These are phyloP conservation scores for Pichia eremophila DNA, from an alignment of 805 yeast species.

Conservation along the genomic window DNA sequence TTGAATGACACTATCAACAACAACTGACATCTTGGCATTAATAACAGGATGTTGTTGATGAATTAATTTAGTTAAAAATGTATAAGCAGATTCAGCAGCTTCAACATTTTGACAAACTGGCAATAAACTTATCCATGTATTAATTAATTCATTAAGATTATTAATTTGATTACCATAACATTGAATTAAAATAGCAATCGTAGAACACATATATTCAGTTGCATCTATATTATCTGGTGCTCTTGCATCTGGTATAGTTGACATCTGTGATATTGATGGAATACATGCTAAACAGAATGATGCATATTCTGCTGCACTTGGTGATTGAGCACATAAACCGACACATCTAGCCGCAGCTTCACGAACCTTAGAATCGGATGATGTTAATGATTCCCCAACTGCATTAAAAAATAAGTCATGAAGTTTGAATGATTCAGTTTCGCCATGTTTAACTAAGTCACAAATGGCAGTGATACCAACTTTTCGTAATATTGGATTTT, in stretches of 20 bases:
- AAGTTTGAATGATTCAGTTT: conserved; percentile 54
- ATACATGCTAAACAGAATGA: conserved; percentile 62
- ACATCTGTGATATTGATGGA: conserved; percentile 64
- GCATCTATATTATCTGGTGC: conserved; percentile 79
- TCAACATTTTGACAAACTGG: conserved; percentile 81
- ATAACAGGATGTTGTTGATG: conserved; percentile 57
- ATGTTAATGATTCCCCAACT: conserved; percentile 56
- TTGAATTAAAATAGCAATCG: conserved; percentile 78
- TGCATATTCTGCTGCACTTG: conserved; percentile 48
- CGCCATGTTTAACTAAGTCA: conserved; percentile 74
- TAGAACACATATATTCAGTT: conserved; percentile 74
- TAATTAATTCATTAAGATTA: conserved; percentile 50
- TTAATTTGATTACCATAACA: conserved; percentile 50
- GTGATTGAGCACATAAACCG: conserved; percentile 80
- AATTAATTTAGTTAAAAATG: conserved; percentile 63
- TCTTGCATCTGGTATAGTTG: conserved; percentile 70
- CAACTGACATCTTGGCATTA: conserved; percentile 41
- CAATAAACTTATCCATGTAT: conserved; percentile 71
- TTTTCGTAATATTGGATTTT: conserved; percentile 55
- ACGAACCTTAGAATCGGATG: conserved; percentile 63
- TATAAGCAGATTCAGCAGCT: conserved; percentile 79
- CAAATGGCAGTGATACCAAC: conserved; percentile 76
- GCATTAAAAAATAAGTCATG: conserved; percentile 56
- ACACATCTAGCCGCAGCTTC: conserved; percentile 81
- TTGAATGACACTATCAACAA: conserved; percentile 61